Percentiles rank a stretch among this genome's conserved stretches.
Conservation (phyloP, 805 yeast species). For the Kazachstania taianensis region DNA sequence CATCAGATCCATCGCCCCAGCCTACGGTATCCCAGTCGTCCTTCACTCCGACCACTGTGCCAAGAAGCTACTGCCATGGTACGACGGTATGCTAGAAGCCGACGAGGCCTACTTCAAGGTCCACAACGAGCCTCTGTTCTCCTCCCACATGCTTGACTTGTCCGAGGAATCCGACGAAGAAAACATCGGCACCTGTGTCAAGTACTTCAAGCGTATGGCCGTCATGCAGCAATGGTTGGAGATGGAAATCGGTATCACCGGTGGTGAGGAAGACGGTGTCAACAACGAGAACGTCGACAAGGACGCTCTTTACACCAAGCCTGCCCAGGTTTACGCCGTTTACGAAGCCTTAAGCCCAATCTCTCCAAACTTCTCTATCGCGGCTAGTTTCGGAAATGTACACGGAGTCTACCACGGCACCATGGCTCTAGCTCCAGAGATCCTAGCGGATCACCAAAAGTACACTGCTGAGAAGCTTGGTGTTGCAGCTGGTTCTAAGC, state of each 20-base stretch:
- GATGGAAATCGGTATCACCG: conserved; percentile 99
- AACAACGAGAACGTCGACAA: conserved; percentile 90
- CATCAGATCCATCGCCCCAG: conserved; percentile 92
- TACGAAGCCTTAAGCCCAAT: conserved; percentile 83
- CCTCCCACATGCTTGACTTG: conserved; percentile 97
- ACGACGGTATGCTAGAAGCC: conserved; percentile 94
- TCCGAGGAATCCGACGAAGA: conserved; percentile 95
- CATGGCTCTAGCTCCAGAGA: conserved; percentile 83
- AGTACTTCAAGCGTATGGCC: conserved; percentile 90
- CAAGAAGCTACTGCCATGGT: conserved; percentile 94
- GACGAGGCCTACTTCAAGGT: conserved; percentile 84
- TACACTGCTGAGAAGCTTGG: conserved; percentile 66
- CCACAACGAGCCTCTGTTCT: conserved; percentile 92
- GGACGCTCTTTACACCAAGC: conserved; percentile 82
- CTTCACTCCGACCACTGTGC: conserved; percentile 99
- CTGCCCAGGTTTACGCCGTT: conserved; percentile 90
- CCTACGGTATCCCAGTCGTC: conserved; percentile 92
- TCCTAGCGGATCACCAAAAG: conserved; percentile 91
- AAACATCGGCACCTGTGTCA: conserved; percentile 88
- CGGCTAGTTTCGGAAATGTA: conserved; percentile 98
- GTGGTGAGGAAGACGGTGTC: conserved; percentile 99
- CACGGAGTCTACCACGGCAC: conserved; percentile 99
- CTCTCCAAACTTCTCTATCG: conserved; percentile 97
- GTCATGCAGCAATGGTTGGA: conserved; percentile 96
- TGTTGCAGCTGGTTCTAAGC: conserved; percentile 41